These are phyloP conservation scores for Annona cherimola DNA, from an alignment of 164 flowering plant species.

Conservation along the genomic window DNA sequence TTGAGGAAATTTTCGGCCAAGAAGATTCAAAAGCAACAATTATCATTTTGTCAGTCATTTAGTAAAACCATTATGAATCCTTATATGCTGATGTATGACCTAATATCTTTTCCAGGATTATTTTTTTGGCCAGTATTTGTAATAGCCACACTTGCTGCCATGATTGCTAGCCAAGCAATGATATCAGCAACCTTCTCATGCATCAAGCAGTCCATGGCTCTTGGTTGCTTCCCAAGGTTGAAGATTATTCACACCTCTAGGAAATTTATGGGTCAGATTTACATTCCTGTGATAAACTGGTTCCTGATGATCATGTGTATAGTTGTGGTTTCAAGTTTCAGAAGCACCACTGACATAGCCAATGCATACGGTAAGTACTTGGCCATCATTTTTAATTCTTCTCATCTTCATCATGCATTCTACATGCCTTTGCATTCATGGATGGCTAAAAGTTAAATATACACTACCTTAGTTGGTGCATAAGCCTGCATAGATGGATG, in stretches of 20 bases:
- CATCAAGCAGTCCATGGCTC: constrained; percentile 91
- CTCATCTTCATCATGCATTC: too few species aligned
- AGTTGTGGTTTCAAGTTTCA: constrained; percentile 74
- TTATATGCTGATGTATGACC: too few species aligned
- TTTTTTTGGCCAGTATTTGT: constrained; percentile 95
- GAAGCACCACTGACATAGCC: constrained; percentile 78
- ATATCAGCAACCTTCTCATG: constrained; percentile 97
- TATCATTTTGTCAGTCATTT: too few species aligned
- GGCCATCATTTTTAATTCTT: too few species aligned
- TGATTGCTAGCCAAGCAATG: constrained; percentile 99
- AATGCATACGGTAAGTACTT: constrained; percentile 77
- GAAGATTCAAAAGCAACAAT: too few species aligned
- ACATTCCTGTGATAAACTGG: constrained; percentile 96
- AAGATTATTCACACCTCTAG: constrained; percentile 92
- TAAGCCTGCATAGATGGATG: too few species aligned
- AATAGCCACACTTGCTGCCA: constrained; percentile 87
- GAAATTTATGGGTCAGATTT: constrained; percentile 87
- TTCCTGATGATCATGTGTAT: constrained; percentile 96
- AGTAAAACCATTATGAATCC: too few species aligned
- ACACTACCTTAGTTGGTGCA: too few species aligned
- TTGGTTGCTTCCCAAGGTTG: constrained; percentile 96
- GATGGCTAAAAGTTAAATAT: too few species aligned
- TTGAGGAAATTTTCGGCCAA: too few species aligned
- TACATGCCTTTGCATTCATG: too few species aligned
- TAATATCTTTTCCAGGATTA: too few species aligned